These are phyloP conservation scores for Atalantia buxifolia DNA, from an alignment of 345 rosid genomes.

Conservation along the genomic window DNA sequence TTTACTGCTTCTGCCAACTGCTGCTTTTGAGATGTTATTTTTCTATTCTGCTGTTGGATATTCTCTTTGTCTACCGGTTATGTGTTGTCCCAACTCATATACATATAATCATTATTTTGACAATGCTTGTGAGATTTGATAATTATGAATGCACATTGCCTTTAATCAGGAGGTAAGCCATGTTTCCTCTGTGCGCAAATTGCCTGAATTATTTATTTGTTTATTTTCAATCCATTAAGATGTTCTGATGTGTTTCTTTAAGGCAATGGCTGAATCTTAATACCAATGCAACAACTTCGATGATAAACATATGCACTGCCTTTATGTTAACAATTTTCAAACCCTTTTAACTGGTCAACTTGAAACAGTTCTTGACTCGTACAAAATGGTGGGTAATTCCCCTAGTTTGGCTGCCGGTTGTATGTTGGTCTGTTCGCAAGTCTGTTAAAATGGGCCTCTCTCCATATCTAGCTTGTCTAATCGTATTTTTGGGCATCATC, in stretches of 20 bases:
- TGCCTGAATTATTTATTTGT: not conserved
- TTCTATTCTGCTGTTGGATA: not conserved
- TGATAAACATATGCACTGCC: not conserved
- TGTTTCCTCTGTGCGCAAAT: not conserved
- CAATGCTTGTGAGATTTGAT: not conserved
- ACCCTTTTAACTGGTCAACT: not conserved
- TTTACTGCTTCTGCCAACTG: not conserved
- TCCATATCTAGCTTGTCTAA: slow-evolving; percentile 32
- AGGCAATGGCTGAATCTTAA: not conserved
- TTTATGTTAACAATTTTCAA: not conserved
- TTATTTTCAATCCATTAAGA: not conserved
- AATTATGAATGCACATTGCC: not conserved
- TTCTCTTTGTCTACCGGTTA: not conserved
- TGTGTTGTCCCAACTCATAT: not conserved
- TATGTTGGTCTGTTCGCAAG: slow-evolving; percentile 35
- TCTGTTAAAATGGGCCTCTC: slow-evolving; percentile 50
- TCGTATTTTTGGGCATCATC: slow-evolving; percentile 45
- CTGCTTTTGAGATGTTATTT: not conserved
- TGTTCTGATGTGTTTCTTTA: not conserved
- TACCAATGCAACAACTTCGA: not conserved
- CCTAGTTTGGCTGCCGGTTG: slow-evolving; percentile 66
- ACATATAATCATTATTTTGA: not conserved
- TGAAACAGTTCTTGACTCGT: slow-evolving; percentile 59
- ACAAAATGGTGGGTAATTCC: slow-evolving; percentile 86
- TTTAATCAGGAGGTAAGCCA: not conserved